These are phyloP conservation scores for Talaromyces funiculosus DNA, from an alignment of 2,329 filamentous ascomycete species.

Conservation along the genomic window DNA sequence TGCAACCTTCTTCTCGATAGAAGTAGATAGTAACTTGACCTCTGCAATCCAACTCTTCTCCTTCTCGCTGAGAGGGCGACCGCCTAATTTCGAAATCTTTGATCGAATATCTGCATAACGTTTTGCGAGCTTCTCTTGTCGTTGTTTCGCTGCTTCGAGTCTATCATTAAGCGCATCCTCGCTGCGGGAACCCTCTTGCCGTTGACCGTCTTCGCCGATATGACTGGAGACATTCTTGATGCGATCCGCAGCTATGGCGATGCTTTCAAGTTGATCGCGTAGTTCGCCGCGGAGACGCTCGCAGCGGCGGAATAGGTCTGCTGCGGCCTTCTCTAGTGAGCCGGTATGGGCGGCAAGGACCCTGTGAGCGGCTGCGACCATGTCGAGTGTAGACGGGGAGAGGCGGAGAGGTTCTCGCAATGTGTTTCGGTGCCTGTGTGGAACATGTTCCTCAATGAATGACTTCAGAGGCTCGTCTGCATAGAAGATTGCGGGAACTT, in stretches of 20 bases:
- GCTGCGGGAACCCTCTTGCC: slow-evolving; percentile 27
- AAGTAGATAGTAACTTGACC: slow-evolving; percentile 35
- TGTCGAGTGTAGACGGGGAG: slow-evolving; percentile 44
- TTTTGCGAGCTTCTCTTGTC: slow-evolving; percentile 35
- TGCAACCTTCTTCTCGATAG: slow-evolving; percentile 24
- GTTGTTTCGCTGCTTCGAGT: slow-evolving; percentile 34
- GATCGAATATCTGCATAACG: slow-evolving; percentile 42
- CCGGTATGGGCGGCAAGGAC: slow-evolving; percentile 43
- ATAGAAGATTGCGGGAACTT: slow-evolving; percentile 38
- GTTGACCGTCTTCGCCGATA: slow-evolving; percentile 31
- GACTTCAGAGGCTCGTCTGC: slow-evolving; percentile 32
- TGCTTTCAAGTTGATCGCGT: slow-evolving; percentile 41
- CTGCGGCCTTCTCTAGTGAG: slow-evolving; percentile 42
- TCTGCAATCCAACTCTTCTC: slow-evolving; percentile 43
- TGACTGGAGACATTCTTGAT: slow-evolving; percentile 39
- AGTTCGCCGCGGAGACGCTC: slow-evolving; percentile 45
- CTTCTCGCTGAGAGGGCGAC: slow-evolving; percentile 42
- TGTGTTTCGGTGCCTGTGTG: slow-evolving; percentile 37
- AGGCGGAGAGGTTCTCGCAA: slow-evolving; percentile 44
- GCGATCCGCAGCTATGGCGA: slow-evolving; percentile 41
- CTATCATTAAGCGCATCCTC: slow-evolving; percentile 35
- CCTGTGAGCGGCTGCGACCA: slow-evolving; percentile 44
- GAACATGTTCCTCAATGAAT: slow-evolving; percentile 40
- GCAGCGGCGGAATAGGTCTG: slow-evolving; percentile 49
- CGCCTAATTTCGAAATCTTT: slow-evolving; percentile 39